phyloP scores from a whole-genome alignment of 2,329 filamentous ascomycete species.

The Sporothrix pseudoabietina region DNA sequence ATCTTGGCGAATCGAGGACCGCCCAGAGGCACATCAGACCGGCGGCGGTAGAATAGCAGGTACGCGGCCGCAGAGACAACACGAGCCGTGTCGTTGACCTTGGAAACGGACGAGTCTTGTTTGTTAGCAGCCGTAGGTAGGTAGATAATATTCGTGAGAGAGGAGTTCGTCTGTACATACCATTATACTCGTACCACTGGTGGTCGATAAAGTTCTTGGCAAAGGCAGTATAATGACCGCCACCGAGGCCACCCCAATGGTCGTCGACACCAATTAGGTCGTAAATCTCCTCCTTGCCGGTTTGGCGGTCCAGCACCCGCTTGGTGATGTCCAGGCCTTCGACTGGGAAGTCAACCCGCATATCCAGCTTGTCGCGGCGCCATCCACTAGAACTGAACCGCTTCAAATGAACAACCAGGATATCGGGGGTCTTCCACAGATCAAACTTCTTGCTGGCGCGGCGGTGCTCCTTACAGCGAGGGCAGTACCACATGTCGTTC shows the following conservation, averaged over 20 bases:
- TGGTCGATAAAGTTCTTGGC: slow-evolving; percentile 89
- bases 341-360: slow-evolving; percentile 86
- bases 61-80: slow-evolving; percentile 81
- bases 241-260: slow-evolving; percentile 89
- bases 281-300: slow-evolving; percentile 81
- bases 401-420: slow-evolving; percentile 92
- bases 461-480: slow-evolving; percentile 89
- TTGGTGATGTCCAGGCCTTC: slow-evolving; percentile 80
- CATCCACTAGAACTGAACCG: slow-evolving; percentile 84
- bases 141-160: not conserved
- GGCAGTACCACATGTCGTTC: slow-evolving; percentile 97
- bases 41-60: slow-evolving; percentile 91
- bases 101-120: slow-evolving; percentile 72
- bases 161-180: slow-evolving; percentile 54
- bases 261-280: slow-evolving; percentile 96
- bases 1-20: slow-evolving; percentile 74
- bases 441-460: slow-evolving; percentile 95
- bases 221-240: slow-evolving; percentile 94
- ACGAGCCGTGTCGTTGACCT: slow-evolving; percentile 59
- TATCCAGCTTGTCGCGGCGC: slow-evolving; percentile 88
- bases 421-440: slow-evolving; percentile 94
- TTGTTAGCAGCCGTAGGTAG: not conserved
- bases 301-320: slow-evolving; percentile 76
- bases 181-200: slow-evolving; percentile 96
- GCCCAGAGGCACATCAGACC: slow-evolving; percentile 74